These are phyloP conservation scores for Solanum corneliomulleri DNA, from an alignment of 257 asterid species.

Conservation along the genomic window DNA sequence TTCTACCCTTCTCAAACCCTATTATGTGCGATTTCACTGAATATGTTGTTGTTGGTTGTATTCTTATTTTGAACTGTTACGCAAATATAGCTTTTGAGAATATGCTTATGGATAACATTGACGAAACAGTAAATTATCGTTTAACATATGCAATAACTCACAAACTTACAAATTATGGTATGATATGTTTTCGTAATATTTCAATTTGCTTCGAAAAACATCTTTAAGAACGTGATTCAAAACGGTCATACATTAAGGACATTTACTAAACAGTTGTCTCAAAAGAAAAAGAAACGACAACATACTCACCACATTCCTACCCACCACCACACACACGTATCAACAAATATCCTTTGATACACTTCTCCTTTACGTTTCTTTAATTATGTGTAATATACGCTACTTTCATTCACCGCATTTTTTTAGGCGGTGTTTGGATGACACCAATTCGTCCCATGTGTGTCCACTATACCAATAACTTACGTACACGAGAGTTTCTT, in stretches of 20 bases:
- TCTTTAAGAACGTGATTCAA: not conserved
- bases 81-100: not conserved
- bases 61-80: not conserved
- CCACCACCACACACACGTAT: not conserved
- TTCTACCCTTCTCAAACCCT: not conserved
- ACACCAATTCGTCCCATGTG: not conserved
- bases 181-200: no score
- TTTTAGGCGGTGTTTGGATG: not conserved
- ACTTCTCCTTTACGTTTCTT: not conserved
- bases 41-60: not conserved
- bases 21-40: fast-evolving
- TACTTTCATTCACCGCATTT: no score
- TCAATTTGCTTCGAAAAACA: no score
- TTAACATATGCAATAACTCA: not conserved
- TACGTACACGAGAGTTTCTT: not conserved
- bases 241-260: not conserved
- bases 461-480: not conserved
- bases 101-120: not conserved
- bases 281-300: no score
- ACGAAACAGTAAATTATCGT: no score
- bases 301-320: not conserved
- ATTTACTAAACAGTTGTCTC: no score
- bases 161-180: no score
- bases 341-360: not conserved
- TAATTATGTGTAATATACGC: no score